Evolutionary conservation across 495 filamentous ascomycete genomes (phyloP), one percentile per base, ranked within the genome.

Genomic region (Staphylotrichum tortipilum): DNA sequence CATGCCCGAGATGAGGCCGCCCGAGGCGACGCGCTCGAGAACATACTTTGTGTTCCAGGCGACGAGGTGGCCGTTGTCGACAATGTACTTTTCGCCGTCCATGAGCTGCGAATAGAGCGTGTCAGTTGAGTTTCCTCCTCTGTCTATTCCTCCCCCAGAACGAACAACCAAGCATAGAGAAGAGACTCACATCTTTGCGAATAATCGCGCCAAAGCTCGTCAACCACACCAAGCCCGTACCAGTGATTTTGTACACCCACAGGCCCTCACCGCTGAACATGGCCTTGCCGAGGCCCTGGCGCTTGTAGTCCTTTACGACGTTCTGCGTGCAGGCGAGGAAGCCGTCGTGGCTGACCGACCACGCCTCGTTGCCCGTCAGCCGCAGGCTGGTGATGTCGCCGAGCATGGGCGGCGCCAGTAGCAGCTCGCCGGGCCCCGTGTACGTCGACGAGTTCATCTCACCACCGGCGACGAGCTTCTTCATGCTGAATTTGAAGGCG

Each of bases 41-140:
- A 83, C 71, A 60, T 97, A 98, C 53, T 94, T 86, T 65, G 87
- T 91, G 60, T 96, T 96, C 92, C 92, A 98, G 4, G 92, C 94
- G 1, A 98, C 90, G 6, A 98, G 72, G 54, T 98, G 89, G 9
- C 90, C 91, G 58, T 98, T 98, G 59, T 98, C 90, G 44, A 98
- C 81, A 49, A 89, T 85, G 64, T 95, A 98, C 47, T 80, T 80
- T 60, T 97, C 91, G 3, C 81, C 81, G 7, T 85, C 80, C 26
- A 68, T 72, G 19, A 95, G 76, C 83, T 92, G 50, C 22, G 19
- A 45, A 19, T n/a, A n/a, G n/a, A n/a, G n/a, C n/a, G n/a, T n/a
- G n/a, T n/a, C n/a, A n/a, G n/a, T n/a, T n/a, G n/a, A n/a, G n/a
- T n/a, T n/a, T n/a, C n/a, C n/a, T n/a, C n/a, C n/a, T 12, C 12